Evolutionary conservation across 1,284 basidiomycete species (phyloP).

Genomic region (Calocybe gambosa): DNA sequence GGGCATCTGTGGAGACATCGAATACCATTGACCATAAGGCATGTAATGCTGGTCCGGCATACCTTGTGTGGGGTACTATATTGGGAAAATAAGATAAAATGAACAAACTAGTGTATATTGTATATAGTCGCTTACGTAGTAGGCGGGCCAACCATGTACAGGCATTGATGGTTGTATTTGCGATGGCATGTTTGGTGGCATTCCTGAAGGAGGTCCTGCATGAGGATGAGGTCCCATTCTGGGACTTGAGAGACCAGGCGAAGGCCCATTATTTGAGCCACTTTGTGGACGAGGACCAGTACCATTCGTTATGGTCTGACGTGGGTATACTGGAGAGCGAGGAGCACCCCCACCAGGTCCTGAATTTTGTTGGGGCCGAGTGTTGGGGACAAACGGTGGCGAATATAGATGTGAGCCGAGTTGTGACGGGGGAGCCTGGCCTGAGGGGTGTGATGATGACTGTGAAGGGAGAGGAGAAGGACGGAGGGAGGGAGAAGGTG

Average conservation of each 20-base stretch:
- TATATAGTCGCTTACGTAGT: slow-evolving; percentile 34
- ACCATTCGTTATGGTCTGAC: slow-evolving; percentile 56
- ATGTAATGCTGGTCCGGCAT: slow-evolving; percentile 25
- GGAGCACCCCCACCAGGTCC: slow-evolving; percentile 43
- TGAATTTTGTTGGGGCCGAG: slow-evolving; percentile 32
- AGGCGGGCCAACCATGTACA: slow-evolving; percentile 26
- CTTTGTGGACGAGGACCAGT: slow-evolving; percentile 48
- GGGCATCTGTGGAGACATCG: slow-evolving; percentile 25
- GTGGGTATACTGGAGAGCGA: slow-evolving; percentile 59
- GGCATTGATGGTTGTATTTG: slow-evolving; percentile 30
- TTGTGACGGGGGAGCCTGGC: slow-evolving; percentile 34
- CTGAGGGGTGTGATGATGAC: slow-evolving; percentile 29
- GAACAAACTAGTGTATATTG: slow-evolving; percentile 2
- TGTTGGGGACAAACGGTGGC: slow-evolving; percentile 35
- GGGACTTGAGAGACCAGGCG: slow-evolving; percentile 55
- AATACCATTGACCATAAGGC: slow-evolving; percentile 23
- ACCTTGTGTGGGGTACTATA: slow-evolving; percentile 14
- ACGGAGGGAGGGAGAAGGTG: slow-evolving; percentile 36
- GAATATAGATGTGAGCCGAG: slow-evolving; percentile 38
- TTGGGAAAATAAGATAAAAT: neutral
- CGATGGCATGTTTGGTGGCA: slow-evolving; percentile 36
- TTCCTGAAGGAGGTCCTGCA: slow-evolving; percentile 40
- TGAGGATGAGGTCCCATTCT: slow-evolving; percentile 54
- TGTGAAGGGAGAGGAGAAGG: slow-evolving; percentile 40
- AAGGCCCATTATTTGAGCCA: slow-evolving; percentile 46